Evolutionary conservation across 2,329 filamentous ascomycete species (phyloP), one percentile per base, ranked within the genome.

Genomic region (Eurotiales sp.): DNA sequence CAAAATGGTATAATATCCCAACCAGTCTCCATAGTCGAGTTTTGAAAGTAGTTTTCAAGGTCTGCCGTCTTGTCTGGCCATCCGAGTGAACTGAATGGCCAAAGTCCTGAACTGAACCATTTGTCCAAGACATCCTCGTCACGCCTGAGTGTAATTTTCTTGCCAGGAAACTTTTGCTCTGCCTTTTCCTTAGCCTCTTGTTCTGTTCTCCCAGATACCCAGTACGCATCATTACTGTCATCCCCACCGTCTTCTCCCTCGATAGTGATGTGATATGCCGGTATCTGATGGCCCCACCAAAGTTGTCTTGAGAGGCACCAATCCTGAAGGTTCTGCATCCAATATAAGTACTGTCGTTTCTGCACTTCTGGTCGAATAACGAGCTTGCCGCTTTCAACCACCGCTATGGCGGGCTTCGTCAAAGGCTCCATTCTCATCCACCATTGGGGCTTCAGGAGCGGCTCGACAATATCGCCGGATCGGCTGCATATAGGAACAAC

Each of bases 1-100:
- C 90, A 96, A 81, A 96, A 96, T 77, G 89, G 89, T 21, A 91
- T 69, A 65, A 96, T 96, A 67, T 96, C 91, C 90, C 92, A 97
- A 29, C 92, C 92, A 46, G 92, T 96, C 74, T 97, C 92, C 21
- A 97, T 79, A 39, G 96, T 74, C 34, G 83, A 85, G 1, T 90
- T 96, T 8, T 92, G 91, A 73, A 91, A 96, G 45, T 96, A 78
- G 56, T 84, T 87, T 67, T 88, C 80, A 51, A 95, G 75, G 62
- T 95, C 90, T 39, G 83, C 77, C 0, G 86, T 90, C 63, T 90
- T 79, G 39, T 87, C 83, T 19, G 92, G 92, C 91, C 92, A 96
- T 49, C 92, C 92, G 25, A 97, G 76, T 6, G 88, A 96, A 40
- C 87, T 88, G 73, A 95, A 95, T 1, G 92, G 92, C 92, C 92